Base-by-base conservation (phyloP, 768 basidiomycete species). In the Tulasnella sp. region DNA sequence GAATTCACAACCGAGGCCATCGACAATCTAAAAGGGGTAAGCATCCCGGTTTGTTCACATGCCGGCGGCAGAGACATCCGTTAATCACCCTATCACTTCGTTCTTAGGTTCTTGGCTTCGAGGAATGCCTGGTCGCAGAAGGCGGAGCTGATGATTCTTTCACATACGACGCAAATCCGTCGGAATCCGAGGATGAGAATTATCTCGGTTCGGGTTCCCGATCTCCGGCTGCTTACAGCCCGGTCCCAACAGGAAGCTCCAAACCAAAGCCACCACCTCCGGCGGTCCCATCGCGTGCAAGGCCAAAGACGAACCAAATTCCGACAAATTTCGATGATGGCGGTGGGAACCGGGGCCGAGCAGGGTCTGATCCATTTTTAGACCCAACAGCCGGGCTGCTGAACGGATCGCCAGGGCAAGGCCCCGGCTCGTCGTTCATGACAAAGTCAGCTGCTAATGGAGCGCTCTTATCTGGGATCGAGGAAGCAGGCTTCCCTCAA, bases 1-100 rank as follows among this genome's bases (percentile, higher is more conserved):
- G 94, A 96, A 83, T 97, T 97, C 85, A 96, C 96, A 95, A 88
- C 94, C 76, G 96, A 97, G 86, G 95, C 94, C 14, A 92, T 97
- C 80, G 92, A 94, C 83, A 87, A 96, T 73, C 91, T 97, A 82
- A 97, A 97, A 90, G 96, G 96, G 83, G 95, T 94, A 83, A 83
- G 93, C 88, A n/a, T 77, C 83, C 48, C 37, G 37, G 40, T 58
- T 31, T 11, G 1, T 22, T 22, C 60, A 31, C 28, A 37, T 69
- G 11, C 64, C 64, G 64, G 31, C 64, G 64, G 64, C 64, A 69
- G 20, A 20, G 64, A 69, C 11, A 34, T 11, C 11, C 9, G 8
- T 18, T 28, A 69, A 28, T 69, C 31, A 28, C 14, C n/a, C 4
- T 69, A 31, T 69, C 64, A 18, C 24, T 37, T 37, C 80, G 75